Conservation (phyloP, 2,329 filamentous ascomycete species). For the Talaromyces marneffei region DNA sequence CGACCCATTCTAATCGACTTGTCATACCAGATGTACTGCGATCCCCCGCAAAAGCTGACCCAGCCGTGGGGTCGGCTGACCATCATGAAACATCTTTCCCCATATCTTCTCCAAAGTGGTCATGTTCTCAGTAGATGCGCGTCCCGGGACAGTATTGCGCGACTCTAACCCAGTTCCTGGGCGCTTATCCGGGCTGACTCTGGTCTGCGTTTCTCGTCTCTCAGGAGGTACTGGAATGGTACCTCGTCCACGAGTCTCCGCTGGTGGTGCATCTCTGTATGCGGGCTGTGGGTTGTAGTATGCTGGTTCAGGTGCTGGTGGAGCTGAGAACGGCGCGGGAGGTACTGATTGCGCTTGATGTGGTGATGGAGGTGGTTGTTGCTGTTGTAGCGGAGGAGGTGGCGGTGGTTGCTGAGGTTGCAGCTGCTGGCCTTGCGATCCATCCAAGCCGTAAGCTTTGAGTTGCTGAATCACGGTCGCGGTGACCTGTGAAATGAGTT, state of each 20-base stretch:
- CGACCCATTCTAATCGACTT: neutral
- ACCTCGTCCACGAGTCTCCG: neutral
- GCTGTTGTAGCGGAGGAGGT: conserved; percentile 20
- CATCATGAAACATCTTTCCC: conserved; percentile 67
- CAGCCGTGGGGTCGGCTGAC: conserved; percentile 61
- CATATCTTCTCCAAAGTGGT: conserved; percentile 66
- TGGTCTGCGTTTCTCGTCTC: conserved; percentile 1
- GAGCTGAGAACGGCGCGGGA: conserved; percentile 11
- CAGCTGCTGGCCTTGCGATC: conserved; percentile 22
- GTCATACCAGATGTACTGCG: conserved; percentile 63
- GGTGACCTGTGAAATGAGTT: conserved; percentile 57
- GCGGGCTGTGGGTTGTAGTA: conserved; percentile 7
- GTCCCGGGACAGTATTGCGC: conserved; percentile 34
- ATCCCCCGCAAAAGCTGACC: conserved; percentile 67
- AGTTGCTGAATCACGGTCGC: conserved; percentile 55
- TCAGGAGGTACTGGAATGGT: conserved; percentile 4
- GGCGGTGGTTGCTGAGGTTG: conserved; percentile 27
- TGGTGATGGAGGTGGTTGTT: conserved; percentile 17
- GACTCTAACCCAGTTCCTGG: conserved; percentile 21
- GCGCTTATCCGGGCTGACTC: conserved; percentile 6
- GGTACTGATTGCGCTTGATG: neutral
- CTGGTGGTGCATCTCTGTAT: conserved; percentile 1
- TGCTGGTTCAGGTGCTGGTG: conserved; percentile 2
- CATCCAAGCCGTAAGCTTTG: conserved; percentile 42
- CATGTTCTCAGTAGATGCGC: conserved; percentile 43